These are phyloP conservation scores for Cryptosporidium tyzzeri DNA, from an alignment of 169 alveolate species.

Conservation along the genomic window DNA sequence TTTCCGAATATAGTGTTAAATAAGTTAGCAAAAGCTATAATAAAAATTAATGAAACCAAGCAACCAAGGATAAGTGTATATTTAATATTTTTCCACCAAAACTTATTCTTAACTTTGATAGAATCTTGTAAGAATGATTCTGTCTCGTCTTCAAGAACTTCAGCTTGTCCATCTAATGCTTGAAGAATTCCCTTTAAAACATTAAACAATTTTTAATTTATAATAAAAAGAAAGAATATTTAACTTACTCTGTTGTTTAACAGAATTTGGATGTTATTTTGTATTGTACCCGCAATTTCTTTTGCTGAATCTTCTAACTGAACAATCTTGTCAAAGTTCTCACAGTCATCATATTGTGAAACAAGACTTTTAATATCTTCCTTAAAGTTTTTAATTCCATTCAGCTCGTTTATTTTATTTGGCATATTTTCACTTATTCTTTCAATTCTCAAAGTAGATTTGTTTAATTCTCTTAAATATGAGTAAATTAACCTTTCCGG, in stretches of 20 bases:
- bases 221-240: not conserved
- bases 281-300: conserved; percentile 33
- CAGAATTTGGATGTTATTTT: conserved; percentile 47
- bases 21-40: conserved; percentile 16
- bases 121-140: conserved; percentile 47
- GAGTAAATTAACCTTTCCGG: conserved; percentile 57
- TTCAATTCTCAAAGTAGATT: conserved; percentile 49
- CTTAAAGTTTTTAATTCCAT: conserved; percentile 39
- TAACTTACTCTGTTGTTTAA: conserved; percentile 48
- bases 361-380: conserved; percentile 19
- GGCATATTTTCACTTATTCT: conserved; percentile 1
- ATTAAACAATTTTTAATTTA: not conserved
- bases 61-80: conserved; percentile 23
- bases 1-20: conserved; percentile 28
- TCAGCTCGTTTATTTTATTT: conserved; percentile 12
- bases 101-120: conserved; percentile 29
- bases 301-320: conserved; percentile 4
- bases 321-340: conserved; percentile 23
- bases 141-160: conserved; percentile 52
- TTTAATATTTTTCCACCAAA: conserved; percentile 74
- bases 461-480: conserved; percentile 46
- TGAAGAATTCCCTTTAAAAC: conserved; percentile 40
- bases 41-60: conserved; percentile 4
- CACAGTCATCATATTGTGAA: conserved; percentile 17
- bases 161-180: conserved; percentile 46